A percentile compares a stretch with the other conserved stretches of the same genome.
Conservation (phyloP, 164 flowering plant species). For the Macadamia integrifolia region DNA sequence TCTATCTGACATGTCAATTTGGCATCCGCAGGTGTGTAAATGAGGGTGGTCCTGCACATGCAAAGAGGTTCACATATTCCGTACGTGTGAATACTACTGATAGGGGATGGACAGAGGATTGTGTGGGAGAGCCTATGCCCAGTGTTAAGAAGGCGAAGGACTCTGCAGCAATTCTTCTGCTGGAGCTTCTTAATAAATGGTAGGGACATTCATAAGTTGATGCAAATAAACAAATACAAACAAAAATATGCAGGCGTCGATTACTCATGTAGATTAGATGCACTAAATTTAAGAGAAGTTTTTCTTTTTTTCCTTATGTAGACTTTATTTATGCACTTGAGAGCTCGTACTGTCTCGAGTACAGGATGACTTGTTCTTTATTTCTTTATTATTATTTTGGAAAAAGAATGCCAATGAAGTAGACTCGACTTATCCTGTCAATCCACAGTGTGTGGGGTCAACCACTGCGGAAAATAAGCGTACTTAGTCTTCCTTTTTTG, state of each 20-base stretch:
- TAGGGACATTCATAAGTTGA: conserved; percentile 26
- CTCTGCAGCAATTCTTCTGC: conserved; percentile 82
- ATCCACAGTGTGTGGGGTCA: too few relatives aligned
- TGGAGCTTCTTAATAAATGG: conserved; percentile 71
- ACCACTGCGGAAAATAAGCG: too few relatives aligned
- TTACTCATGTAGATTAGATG: too few relatives aligned
- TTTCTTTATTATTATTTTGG: too few relatives aligned
- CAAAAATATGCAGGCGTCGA: background rate
- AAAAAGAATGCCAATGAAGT: too few relatives aligned
- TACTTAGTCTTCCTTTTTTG: too few relatives aligned
- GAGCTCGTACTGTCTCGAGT: too few relatives aligned
- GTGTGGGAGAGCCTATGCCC: conserved; percentile 98
- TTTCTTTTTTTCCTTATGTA: too few relatives aligned
- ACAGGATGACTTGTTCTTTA: too few relatives aligned
- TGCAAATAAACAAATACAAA: background rate
- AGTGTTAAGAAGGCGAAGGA: conserved; percentile 98
- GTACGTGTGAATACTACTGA: conserved; percentile 87
- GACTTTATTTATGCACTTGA: too few relatives aligned
- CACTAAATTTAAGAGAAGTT: too few relatives aligned
- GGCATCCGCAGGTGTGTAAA: conserved; percentile 53
- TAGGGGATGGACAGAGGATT: conserved; percentile 90
- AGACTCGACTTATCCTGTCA: too few relatives aligned
- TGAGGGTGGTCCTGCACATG: conserved; percentile 99
- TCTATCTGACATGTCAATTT: background rate
- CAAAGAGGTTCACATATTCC: conserved; percentile 85